phyloP scores from a whole-genome alignment of 2,329 filamentous ascomycete genomes.

The Aspergillus ibericus region DNA sequence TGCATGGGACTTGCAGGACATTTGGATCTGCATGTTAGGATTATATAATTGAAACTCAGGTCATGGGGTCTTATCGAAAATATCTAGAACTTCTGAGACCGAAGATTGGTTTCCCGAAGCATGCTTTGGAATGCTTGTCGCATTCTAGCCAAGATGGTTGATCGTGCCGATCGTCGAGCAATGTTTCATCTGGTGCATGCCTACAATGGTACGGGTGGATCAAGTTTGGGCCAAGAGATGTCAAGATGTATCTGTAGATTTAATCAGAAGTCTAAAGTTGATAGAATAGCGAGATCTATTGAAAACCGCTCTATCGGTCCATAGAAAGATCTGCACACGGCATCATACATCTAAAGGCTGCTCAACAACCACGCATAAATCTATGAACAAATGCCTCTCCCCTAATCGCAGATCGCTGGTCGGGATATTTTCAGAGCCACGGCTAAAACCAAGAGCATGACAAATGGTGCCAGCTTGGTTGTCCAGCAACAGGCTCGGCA shows the following conservation, averaged over 20 bases:
- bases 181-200: too few relatives aligned
- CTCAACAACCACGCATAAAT: not conserved
- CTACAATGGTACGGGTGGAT: too few relatives aligned
- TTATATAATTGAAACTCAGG: too few relatives aligned
- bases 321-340: not conserved
- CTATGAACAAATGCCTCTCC: not conserved
- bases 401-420: not conserved
- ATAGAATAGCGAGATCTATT: not conserved
- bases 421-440: not conserved
- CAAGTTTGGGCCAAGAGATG: too few relatives aligned
- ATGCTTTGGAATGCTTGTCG: too few relatives aligned
- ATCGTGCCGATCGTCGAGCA: too few relatives aligned
- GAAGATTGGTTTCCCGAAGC: too few relatives aligned
- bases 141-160: too few relatives aligned
- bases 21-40: not conserved
- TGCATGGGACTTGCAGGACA: too few relatives aligned
- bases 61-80: too few relatives aligned
- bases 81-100: too few relatives aligned
- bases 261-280: not conserved
- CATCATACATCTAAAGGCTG: not conserved
- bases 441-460: not conserved
- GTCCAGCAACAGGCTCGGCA: slow-evolving; percentile 4
- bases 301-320: not conserved
- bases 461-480: not conserved
- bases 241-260: too few relatives aligned